Evolutionary conservation across 2,329 filamentous ascomycete genomes (phyloP), one percentile per base, ranked within the genome.

Genomic region (Beauveria medogensis): DNA sequence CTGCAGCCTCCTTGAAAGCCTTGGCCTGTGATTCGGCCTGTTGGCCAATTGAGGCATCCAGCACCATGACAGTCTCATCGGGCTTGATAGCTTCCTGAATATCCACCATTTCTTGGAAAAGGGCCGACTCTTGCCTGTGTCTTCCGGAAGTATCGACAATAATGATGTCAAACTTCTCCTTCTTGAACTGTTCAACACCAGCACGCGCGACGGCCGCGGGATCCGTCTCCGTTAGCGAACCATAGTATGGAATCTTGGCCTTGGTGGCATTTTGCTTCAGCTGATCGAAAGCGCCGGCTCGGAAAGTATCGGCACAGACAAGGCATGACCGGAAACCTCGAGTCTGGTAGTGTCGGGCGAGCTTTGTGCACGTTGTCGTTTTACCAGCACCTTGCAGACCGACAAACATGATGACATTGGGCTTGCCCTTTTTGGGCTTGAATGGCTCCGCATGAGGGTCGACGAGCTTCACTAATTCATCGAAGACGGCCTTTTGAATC

Each of bases 381-480:
- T 99, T 99, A 74, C 94, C 94, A 5, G 93, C 91, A 80, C 94
- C 94, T 76, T 99, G 94, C 54, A 99, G 82, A 77, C 94, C 94
- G 64, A 99, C 94, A 73, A 99, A 97, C 94, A 99, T 99, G 75
- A 99, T 97, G 71, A 99, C 90, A 74, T 97, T 99, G 65, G 89
- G 82, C 73, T 92, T 94, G 66, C 92, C 92, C 78, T 97, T 99
- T 79, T 95, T 96, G 24, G 93, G 92, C 74, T 95, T 94, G 81
- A 96, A 99, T 0, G 93, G 89, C 66, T 96, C 92, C 69, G 90
- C 88, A 75, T 97, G 93, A 28, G 94, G 94, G 70, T 99, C 92
- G 67, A 99, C 94, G 55, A 99, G 87, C 70, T 91, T 88, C 67
- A 97, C 93, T 57, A 99, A 86, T 74, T 97, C 92, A 72, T 99